Evolutionary conservation across 805 yeast genomes (phyloP).

Genomic region (Saccharomycopsis vini): DNA sequence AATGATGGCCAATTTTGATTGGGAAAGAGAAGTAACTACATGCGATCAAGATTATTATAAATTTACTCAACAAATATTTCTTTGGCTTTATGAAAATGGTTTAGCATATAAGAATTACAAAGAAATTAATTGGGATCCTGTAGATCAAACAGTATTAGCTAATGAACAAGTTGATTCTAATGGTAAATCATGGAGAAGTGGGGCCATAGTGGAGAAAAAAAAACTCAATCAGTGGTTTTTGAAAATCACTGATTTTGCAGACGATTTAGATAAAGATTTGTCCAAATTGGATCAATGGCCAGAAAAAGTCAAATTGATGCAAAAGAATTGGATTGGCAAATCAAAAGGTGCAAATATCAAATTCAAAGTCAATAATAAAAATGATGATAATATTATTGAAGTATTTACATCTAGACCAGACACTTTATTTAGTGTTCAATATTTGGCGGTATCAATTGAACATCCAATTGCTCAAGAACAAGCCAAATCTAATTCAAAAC

Average conservation of each 20-base stretch:
- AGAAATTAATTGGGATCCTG: constrained; percentile 96
- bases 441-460: constrained; percentile 63
- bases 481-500: constrained; percentile 30
- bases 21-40: constrained; percentile 86
- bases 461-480: constrained; percentile 49
- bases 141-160: constrained; percentile 89
- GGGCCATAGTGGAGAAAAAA: constrained; percentile 83
- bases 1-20: constrained; percentile 84
- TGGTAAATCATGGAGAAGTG: constrained; percentile 95
- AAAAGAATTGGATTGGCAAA: constrained; percentile 87
- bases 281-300: constrained; percentile 71
- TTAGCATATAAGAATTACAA: constrained; percentile 81
- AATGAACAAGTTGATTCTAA: constrained; percentile 91
- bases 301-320: constrained; percentile 79
- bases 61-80: constrained; percentile 85
- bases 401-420: constrained; percentile 89
- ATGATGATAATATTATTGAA: constrained; percentile 27
- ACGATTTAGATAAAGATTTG: constrained; percentile 57
- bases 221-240: constrained; percentile 88
- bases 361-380: constrained; percentile 33
- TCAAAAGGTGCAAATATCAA: constrained; percentile 68
- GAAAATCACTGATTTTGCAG: constrained; percentile 77
- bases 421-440: constrained; percentile 76
- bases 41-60: constrained; percentile 81
- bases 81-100: constrained; percentile 63